Evolutionary conservation across 495 filamentous ascomycete genomes (phyloP), one percentile per base, ranked within the genome.

Genomic region (Podospora pseudopauciseta): DNA sequence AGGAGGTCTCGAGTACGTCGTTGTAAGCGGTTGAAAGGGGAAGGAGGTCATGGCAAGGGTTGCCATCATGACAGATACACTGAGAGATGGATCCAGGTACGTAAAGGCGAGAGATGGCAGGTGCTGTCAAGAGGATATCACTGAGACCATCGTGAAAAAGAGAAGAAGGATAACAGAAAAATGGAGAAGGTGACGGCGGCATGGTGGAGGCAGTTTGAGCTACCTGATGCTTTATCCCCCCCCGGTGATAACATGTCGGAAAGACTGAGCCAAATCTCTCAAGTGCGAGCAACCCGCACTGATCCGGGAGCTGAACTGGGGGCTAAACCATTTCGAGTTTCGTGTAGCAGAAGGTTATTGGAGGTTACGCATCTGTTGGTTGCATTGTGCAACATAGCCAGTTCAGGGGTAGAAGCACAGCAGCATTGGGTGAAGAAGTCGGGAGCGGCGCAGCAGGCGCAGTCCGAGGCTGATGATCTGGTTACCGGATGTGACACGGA

Each of bases 21-120:
- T 77, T 30, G 72, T 75, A 28, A 77, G 70, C 0, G 75, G 65
- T 49, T n/a, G 65, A 20, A 27, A 60, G 11, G 18, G 55, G 55
- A 58, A 58, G 16, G n/a, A 58, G 13, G 23, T 11, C 18, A 19
- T 58, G 13, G 55, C 15, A 58, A 58, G 23, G 55, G 13, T 26
- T 58, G 55, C 55, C 39, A 49, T 49, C 15, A 11, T 49, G 39
- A 49, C 9, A 49, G 39, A 49, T 16, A 49, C 5, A 49, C 0
- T 11, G 15, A 49, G 39, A 49, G 9, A 49, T 13, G 0, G 39
- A 13, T 13, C 39, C 9, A 18, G 39, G 13, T 49, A 49, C 39
- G 39, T 16, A 3, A 3, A 49, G 13, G 39, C 0, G 15, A 49
- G 13, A 49, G 39, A 49, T 16, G 7, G 5, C 39, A 49, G 15